A percentile compares a stretch with the other conserved stretches of the same genome.
phyloP scores from a whole-genome alignment of 2,329 filamentous ascomycete species.

The Spiromastix sp. region DNA sequence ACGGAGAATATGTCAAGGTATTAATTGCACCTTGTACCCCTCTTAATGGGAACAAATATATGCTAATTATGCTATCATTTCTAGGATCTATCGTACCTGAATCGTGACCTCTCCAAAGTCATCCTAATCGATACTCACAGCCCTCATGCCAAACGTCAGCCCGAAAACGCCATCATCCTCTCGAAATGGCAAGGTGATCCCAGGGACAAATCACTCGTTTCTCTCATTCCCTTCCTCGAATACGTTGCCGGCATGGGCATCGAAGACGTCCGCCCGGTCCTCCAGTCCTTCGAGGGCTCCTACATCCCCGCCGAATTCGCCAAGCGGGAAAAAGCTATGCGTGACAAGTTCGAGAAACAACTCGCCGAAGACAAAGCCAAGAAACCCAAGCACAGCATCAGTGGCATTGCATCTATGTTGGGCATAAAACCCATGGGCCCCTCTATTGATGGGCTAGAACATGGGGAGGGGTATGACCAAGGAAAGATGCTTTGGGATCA shows the following conservation, averaged over 20 bases:
- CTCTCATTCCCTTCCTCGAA: slow-evolving; percentile 90
- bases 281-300: slow-evolving; percentile 82
- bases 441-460: slow-evolving; percentile 52
- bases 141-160: slow-evolving; percentile 73
- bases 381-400: slow-evolving; percentile 50
- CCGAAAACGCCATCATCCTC: slow-evolving; percentile 91
- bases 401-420: slow-evolving; percentile 59
- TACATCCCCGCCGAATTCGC: slow-evolving; percentile 87
- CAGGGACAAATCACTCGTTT: slow-evolving; percentile 75
- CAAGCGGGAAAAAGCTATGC: slow-evolving; percentile 71
- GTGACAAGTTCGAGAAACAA: slow-evolving; percentile 74
- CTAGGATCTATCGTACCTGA: slow-evolving; percentile 93
- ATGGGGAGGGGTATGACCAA: slow-evolving; percentile 69
- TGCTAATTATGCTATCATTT: slow-evolving; percentile 8
- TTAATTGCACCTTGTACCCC: too few relatives aligned
- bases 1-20: slow-evolving; percentile 94
- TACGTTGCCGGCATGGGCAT: slow-evolving; percentile 93
- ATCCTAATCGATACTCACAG: slow-evolving; percentile 86
- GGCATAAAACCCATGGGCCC: slow-evolving; percentile 62
- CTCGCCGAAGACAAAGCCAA: slow-evolving; percentile 59
- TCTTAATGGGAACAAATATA: slow-evolving; percentile 12
- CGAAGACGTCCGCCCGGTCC: slow-evolving; percentile 71
- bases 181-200: slow-evolving; percentile 80
- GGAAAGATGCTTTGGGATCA: slow-evolving; percentile 97
- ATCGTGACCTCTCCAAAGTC: slow-evolving; percentile 89